Evolutionary conservation across 441 rosid species (phyloP).

Genomic region (Viola pubescens): DNA sequence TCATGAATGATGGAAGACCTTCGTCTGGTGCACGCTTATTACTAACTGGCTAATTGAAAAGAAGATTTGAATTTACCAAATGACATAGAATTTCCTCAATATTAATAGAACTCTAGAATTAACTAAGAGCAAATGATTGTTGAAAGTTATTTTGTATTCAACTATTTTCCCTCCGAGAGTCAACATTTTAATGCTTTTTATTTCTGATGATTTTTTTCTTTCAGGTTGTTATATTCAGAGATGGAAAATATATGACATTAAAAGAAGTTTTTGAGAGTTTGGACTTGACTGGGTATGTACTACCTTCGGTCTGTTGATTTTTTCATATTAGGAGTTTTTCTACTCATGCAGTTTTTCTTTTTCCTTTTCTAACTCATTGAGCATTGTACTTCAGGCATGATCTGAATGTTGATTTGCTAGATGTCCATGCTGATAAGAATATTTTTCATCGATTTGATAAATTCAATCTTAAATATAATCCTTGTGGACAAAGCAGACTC

Average conservation of each 20-base stretch:
- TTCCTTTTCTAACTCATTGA: constrained; percentile 4
- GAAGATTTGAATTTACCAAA: no score
- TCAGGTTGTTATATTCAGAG: constrained; percentile 76
- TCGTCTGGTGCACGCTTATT: no score
- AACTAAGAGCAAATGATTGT: no score
- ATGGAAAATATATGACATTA: constrained; percentile 64
- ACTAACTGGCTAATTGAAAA: no score
- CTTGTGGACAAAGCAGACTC: constrained; percentile 78
- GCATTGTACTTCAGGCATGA: constrained; percentile 37
- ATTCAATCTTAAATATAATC: constrained; percentile 74
- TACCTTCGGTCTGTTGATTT: neutral
- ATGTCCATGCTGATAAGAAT: constrained; percentile 78
- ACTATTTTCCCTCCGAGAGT: neutral
- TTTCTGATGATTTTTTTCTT: neutral
- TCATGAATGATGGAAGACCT: no score
- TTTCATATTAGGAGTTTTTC: constrained; percentile 5
- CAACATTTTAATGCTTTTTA: neutral
- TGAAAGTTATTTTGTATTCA: neutral
- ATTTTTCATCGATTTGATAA: constrained; percentile 74
- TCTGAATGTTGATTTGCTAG: constrained; percentile 70
- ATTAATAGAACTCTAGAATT: no score
- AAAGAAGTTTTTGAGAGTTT: constrained; percentile 68
- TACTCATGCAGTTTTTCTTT: neutral
- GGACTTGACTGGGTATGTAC: constrained; percentile 57
- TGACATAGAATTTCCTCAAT: no score